A percentile compares a stretch with the other conserved stretches of the same genome.
Evolutionary conservation across 371 early-diverging fungal genomes (phyloP).

Genomic region (Amoeboaphelidium protococcarum): DNA sequence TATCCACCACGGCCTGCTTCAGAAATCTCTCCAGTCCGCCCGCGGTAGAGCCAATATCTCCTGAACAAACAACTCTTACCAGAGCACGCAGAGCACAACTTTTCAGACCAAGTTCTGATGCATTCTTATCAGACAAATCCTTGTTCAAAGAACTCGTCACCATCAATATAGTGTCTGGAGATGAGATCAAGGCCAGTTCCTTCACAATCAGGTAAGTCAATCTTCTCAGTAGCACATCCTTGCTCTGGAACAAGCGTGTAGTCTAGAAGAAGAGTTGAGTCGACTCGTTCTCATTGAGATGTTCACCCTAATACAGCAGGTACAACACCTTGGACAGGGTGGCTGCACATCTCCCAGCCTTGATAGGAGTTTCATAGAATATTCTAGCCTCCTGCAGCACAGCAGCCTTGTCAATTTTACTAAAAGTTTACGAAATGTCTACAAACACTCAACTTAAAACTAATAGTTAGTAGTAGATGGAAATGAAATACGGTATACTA

Average conservation of each 20-base stretch:
- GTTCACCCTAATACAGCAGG: slow-evolving; percentile 63
- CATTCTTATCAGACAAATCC: slow-evolving; percentile 55
- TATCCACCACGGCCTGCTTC: slow-evolving; percentile 91
- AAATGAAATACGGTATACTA: no score
- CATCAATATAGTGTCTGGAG: slow-evolving; percentile 86
- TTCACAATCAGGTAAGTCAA: slow-evolving; percentile 90
- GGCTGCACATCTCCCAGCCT: slow-evolving; percentile 68
- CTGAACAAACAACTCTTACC: no score
- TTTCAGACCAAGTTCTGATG: slow-evolving; percentile 52
- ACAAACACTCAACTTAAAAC: no score
- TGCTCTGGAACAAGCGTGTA: slow-evolving; percentile 85
- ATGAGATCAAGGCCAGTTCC: slow-evolving; percentile 60
- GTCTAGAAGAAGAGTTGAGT: slow-evolving; percentile 91
- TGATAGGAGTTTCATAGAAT: slow-evolving; percentile 87
- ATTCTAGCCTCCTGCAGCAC: slow-evolving; percentile 87
- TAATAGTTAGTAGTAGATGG: no score
- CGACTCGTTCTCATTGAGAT: slow-evolving; percentile 67
- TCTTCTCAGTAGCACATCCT: slow-evolving; percentile 77
- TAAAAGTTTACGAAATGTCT: no score
- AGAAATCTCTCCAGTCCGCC: slow-evolving; percentile 83
- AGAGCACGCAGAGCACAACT: slow-evolving; percentile 88
- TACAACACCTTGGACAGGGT: slow-evolving; percentile 77
- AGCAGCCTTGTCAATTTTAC: slow-evolving; percentile 58
- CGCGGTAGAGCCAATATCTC: slow-evolving; percentile 82
- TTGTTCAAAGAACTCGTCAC: slow-evolving; percentile 81